Conservation (phyloP, 2,329 filamentous ascomycete genomes). For the Pseudocercospora fuligena region DNA sequence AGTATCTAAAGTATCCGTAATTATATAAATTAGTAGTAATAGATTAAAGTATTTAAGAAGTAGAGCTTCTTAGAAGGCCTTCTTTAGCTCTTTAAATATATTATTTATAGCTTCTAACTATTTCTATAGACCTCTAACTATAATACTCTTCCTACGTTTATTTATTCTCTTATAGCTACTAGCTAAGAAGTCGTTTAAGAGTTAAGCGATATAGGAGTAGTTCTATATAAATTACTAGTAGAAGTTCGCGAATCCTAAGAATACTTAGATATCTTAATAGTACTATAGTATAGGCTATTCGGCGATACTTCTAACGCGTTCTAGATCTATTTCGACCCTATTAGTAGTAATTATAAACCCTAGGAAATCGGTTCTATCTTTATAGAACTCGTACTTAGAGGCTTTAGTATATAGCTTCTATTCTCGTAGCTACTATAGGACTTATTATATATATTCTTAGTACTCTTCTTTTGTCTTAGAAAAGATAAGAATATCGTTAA, state of each 20-base stretch:
- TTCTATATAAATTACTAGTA: neutral
- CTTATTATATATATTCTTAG: neutral
- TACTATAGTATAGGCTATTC: neutral
- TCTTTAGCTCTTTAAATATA: too few species aligned
- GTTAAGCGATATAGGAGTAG: neutral
- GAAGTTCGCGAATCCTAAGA: neutral
- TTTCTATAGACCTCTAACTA: too few species aligned
- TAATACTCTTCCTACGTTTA: too few species aligned
- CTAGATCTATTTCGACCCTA: neutral
- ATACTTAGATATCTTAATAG: neutral
- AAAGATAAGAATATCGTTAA: too few species aligned
- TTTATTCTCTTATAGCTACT: too few species aligned
- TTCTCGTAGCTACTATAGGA: slow-evolving; percentile 16
- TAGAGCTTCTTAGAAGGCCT: too few species aligned
- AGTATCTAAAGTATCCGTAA: too few species aligned
- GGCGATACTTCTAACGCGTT: too few species aligned
- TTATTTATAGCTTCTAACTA: too few species aligned
- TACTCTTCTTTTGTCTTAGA: too few species aligned
- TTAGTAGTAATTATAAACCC: slow-evolving; percentile 20
- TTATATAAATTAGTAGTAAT: too few species aligned
- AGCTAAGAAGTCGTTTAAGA: neutral
- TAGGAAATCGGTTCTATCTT: slow-evolving; percentile 28
- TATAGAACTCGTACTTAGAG: slow-evolving; percentile 28
- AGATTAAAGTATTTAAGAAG: too few species aligned
- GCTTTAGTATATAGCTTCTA: slow-evolving; percentile 20